Base-by-base conservation (phyloP, 2,329 filamentous ascomycete genomes). In the Colletotrichum lindemuthianum region DNA sequence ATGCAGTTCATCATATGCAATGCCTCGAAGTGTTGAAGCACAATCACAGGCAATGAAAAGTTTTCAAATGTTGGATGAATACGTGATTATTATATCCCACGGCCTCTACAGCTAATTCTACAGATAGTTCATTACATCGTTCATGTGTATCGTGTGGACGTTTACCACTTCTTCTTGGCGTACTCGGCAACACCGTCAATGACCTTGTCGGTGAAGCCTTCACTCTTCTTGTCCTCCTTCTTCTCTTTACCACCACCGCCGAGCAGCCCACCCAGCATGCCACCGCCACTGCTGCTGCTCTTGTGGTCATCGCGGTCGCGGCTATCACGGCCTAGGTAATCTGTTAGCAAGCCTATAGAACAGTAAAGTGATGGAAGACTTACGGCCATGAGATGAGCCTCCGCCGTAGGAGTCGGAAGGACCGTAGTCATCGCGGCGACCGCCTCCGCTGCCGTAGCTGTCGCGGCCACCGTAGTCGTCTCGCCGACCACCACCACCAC, bases 121-220 rank as follows among this genome's bases (percentile, higher is more conserved):
- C 61, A 65, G 16, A 24, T 32, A 50, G 33, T 61, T 61, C 61
- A 33, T 65, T 51, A 56, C 57, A 60, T 65, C 61, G 33, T 65
- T 33, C 48, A 16, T 39, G 5, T 24, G 37, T 15, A n/a, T 16
- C 43, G 24, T 45, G n/a, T 16, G 43, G 15, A 45, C 12, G 15
- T 53, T 59, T 50, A 66, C 32, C 54, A 64, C 24, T 66, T 63
- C 59, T 66, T 66, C 63, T 64, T 66, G 59, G 63, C 63, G 33
- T 59, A 59, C 43, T 45, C 34, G 8, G 63, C 59, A 12, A 53
- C 63, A 11, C 63, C 59, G 6, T 66, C 63, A 40, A 66, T 66
- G 48, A 64, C 13, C 59, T 64, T 66, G 39, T 64, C 59, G 43
- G 59, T 54, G 41, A 66, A 63, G 16, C 60, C 60, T 13, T 54